Conservation (phyloP, 1,139 yeast genomes). For the Geotrichum reessii region DNA sequence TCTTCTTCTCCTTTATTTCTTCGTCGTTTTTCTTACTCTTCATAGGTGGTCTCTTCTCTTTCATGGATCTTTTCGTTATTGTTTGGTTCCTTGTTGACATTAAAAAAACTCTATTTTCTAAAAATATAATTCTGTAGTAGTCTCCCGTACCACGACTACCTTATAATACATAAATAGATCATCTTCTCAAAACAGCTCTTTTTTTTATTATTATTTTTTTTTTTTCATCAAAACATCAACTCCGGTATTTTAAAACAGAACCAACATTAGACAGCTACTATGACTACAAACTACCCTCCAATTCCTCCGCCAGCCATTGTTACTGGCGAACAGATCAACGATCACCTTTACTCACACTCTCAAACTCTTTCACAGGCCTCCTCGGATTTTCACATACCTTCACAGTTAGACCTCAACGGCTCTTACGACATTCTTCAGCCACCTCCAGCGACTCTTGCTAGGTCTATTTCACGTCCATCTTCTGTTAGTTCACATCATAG, state of each 20-base stretch:
- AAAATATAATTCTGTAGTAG: not conserved
- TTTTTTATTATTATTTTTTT: too few relatives aligned
- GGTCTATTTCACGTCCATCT: not conserved
- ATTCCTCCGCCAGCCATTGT: not conserved
- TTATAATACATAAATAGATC: not conserved
- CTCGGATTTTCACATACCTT: not conserved
- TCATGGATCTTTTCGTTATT: not conserved
- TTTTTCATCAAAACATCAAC: not conserved
- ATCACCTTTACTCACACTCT: not conserved
- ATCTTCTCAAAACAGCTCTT: not conserved
- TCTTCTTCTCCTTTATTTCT: not conserved
- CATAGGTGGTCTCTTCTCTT: not conserved
- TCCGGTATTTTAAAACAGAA: not conserved
- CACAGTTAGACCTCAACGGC: not conserved
- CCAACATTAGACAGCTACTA: not conserved
- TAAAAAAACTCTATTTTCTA: not conserved
- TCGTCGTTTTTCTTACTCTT: not conserved
- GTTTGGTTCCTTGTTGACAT: not conserved
- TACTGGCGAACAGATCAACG: not conserved
- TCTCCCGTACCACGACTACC: not conserved
- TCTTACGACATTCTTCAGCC: constrained; percentile 3
- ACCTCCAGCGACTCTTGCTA: constrained; percentile 1
- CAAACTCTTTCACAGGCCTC: not conserved
- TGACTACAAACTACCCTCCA: not conserved
- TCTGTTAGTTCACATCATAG: constrained; percentile 3